Evolutionary conservation across 805 yeast genomes (phyloP), one percentile per base, ranked within the genome.

Genomic region (Candida endomychidarum): DNA sequence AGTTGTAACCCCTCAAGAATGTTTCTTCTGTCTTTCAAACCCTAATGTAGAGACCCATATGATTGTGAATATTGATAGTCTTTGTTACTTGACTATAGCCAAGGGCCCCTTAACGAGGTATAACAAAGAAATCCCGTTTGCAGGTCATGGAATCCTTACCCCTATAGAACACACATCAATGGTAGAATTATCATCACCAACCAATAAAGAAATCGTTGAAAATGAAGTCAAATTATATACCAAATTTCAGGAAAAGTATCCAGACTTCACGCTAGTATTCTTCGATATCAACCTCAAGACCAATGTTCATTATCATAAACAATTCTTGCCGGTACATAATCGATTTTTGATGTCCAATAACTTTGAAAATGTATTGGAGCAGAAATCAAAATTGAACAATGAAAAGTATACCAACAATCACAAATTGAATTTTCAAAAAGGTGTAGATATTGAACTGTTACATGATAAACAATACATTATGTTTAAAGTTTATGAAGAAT

Each of bases 21-120:
- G 97, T 55, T 89, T 86, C 61, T 86, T 89, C 54, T 89, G 96
- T 56, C 71, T 89, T 14, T 78, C 91, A 1, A 87, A 86, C 52
- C 85, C 95, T 0, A 74, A 80, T 10, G 72, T 85, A 5, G 90
- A 83, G 48, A 70, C 85, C 2, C 95, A 88, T 57, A 79, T 90
- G 83, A 77, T 89, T 9, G 72, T 88, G 0, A 77, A 93, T 0
- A 83, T 90, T 38, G 91, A 86, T 0, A 72, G 74, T 9, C 65
- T 68, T 33, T 63, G 79, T 0, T 89, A 88, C 56, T 37, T 89
- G 42, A 82, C 96, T 0, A 70, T 81, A 11, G 95, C 96, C 0
- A 88, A 85, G 54, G 97, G 97, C 0, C 96, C 97, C 0, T 60
- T 89, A 14, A 77, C 86, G 1, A 60, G 72, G 19, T 77, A 82